phyloP scores from a whole-genome alignment of 352 stramenopile species.

The Phytophthora chlamydospora region DNA sequence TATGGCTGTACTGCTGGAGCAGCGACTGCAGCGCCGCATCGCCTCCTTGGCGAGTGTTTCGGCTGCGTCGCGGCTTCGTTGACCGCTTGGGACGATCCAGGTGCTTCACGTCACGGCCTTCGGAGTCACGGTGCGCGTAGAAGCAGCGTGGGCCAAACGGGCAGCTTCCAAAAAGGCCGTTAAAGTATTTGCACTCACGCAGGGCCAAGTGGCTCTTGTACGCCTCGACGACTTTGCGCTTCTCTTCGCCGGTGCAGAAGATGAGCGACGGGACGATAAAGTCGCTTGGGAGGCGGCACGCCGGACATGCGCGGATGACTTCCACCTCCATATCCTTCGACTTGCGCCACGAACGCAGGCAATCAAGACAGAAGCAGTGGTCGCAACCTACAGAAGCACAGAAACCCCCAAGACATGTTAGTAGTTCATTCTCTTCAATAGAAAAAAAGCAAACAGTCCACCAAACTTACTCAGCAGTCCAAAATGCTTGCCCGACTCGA shows the following conservation, averaged over 20 bases:
- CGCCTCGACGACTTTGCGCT: conserved; percentile 56
- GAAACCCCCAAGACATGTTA: background rate
- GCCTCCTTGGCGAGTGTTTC: conserved; percentile 17
- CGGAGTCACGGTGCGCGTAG: conserved; percentile 69
- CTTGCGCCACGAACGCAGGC: conserved; percentile 70
- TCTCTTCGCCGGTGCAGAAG: conserved; percentile 71
- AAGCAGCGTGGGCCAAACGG: conserved; percentile 79
- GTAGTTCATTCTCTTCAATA: no score
- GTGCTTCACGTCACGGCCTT: conserved; percentile 70
- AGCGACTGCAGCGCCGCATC: conserved; percentile 51
- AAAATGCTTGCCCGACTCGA: conserved; percentile 79
- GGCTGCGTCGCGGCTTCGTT: conserved; percentile 30
- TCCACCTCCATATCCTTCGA: conserved; percentile 79
- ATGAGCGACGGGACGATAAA: conserved; percentile 84
- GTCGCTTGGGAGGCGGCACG: conserved; percentile 68
- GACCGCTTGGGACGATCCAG: conserved; percentile 57
- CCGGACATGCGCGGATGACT: conserved; percentile 69
- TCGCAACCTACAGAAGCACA: conserved; percentile 49
- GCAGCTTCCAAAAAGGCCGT: conserved; percentile 67
- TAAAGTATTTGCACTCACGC: conserved; percentile 86
- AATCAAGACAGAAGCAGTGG: conserved; percentile 83
- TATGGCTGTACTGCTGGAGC: conserved; percentile 63
- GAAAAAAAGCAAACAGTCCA: background rate
- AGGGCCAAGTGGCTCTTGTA: conserved; percentile 81
- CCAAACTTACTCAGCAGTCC: conserved; percentile 65